These are phyloP conservation scores for Pythium aphanidermatum DNA, from an alignment of 352 stramenopile species.

Conservation along the genomic window DNA sequence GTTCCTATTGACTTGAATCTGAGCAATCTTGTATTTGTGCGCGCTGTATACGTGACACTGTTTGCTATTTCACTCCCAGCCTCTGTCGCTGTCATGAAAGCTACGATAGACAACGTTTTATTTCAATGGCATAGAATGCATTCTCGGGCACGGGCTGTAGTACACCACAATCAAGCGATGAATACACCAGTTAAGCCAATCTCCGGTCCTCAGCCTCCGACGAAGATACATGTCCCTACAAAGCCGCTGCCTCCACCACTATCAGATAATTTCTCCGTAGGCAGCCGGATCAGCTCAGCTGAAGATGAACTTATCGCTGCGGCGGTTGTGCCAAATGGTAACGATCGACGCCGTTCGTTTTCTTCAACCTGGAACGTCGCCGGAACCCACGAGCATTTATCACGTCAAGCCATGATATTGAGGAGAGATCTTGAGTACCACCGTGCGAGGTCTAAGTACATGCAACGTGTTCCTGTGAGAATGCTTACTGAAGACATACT, in stretches of 20 bases:
- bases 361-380: neutral
- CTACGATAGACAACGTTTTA: conserved; percentile 10
- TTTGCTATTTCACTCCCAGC: conserved; percentile 10
- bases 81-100: conserved; percentile 9
- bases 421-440: conserved; percentile 17
- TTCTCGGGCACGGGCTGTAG: neutral
- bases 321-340: too few relatives aligned
- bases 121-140: conserved; percentile 14
- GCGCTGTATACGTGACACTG: conserved; percentile 14
- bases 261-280: too few relatives aligned
- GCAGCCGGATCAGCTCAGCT: too few relatives aligned
- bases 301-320: too few relatives aligned
- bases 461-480: conserved; percentile 17
- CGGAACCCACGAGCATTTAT: conserved; percentile 1
- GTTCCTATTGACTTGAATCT: conserved; percentile 18
- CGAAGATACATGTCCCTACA: neutral
- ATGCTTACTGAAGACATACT: conserved; percentile 17
- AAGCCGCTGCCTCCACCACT: too few relatives aligned
- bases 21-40: conserved; percentile 10
- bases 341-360: too few relatives aligned
- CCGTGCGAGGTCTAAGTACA: conserved; percentile 12
- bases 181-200: neutral
- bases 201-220: neutral
- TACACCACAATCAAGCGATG: conserved; percentile 3
- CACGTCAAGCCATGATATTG: conserved; percentile 2